Evolutionary conservation across 1,139 yeast species (phyloP).

Genomic region (Blastobotrys aristatus): DNA sequence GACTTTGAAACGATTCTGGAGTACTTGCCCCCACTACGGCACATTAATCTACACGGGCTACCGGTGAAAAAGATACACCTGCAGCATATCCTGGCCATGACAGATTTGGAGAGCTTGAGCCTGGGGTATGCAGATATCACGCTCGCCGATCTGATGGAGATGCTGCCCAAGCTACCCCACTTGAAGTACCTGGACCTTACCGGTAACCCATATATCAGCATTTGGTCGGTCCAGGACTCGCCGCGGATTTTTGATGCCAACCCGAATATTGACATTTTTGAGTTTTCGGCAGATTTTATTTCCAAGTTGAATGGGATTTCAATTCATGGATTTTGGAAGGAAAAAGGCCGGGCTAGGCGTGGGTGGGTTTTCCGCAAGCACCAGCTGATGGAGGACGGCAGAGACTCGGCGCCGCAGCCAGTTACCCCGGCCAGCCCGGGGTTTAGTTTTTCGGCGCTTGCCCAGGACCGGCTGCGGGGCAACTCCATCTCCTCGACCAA

Average conservation of each 20-base stretch:
- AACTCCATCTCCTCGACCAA: too few species aligned
- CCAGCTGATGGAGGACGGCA: constrained; percentile 5
- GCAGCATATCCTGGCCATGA: constrained; percentile 47
- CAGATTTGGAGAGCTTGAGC: constrained; percentile 52
- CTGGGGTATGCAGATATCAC: constrained; percentile 55
- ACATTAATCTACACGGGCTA: constrained; percentile 70
- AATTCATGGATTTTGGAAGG: constrained; percentile 38
- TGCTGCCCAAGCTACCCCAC: constrained; percentile 37
- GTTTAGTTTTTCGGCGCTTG: constrained; percentile 28
- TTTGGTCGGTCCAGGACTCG: constrained; percentile 50
- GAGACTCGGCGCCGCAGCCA: constrained; percentile 1
- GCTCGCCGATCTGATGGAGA: constrained; percentile 46
- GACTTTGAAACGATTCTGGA: constrained; percentile 40
- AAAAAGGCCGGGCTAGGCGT: constrained; percentile 68
- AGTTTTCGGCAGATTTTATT: constrained; percentile 36
- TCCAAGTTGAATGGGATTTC: constrained; percentile 27
- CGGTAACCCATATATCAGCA: constrained; percentile 44
- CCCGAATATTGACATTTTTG: constrained; percentile 37
- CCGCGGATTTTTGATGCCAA: constrained; percentile 40
- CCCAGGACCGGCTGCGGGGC: constrained; percentile 22
- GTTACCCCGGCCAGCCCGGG: constrained; percentile 17
- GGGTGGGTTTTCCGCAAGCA: constrained; percentile 49
- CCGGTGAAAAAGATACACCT: constrained; percentile 57
- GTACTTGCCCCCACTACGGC: constrained; percentile 44
- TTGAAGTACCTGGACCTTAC: constrained; percentile 47